Percentiles rank a stretch among this genome's conserved stretches.
These are phyloP conservation scores for Trametes villosa DNA, from an alignment of 768 basidiomycete species.

Conservation along the genomic window DNA sequence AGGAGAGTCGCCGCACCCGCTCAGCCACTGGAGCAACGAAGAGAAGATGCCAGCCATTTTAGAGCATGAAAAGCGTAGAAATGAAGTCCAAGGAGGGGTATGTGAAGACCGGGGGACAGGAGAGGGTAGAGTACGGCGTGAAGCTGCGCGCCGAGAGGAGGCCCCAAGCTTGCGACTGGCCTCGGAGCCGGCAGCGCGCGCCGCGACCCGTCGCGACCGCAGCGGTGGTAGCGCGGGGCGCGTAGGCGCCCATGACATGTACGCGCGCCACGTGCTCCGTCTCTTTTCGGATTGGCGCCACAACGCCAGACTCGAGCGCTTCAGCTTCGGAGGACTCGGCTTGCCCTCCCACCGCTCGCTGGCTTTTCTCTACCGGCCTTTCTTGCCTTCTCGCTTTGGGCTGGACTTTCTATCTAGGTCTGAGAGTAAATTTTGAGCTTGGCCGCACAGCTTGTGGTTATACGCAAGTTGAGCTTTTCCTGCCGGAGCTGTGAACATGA, in stretches of 20 bases:
- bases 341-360: not conserved
- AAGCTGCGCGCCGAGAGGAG: not conserved
- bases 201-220: constrained; percentile 9
- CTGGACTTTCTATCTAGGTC: not conserved
- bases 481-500: not conserved
- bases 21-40: constrained; percentile 61
- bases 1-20: constrained; percentile 41
- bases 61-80: not conserved
- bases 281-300: not conserved
- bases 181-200: constrained; percentile 2
- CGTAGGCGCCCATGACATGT: not conserved
- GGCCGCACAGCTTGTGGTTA: too few species aligned
- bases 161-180: not conserved
- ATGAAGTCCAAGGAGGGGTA: not conserved
- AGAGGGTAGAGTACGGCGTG: not conserved
- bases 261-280: constrained; percentile 1
- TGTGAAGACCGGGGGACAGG: not conserved
- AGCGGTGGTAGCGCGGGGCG: too few species aligned
- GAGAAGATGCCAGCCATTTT: constrained; percentile 46
- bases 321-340: not conserved
- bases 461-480: not conserved
- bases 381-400: not conserved
- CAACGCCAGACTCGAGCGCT: not conserved
- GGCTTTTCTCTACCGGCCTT: not conserved
- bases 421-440: too few species aligned